Evolutionary conservation across 2,329 filamentous ascomycete genomes (phyloP).

Genomic region (Tolypocladium cylindrosporum): DNA sequence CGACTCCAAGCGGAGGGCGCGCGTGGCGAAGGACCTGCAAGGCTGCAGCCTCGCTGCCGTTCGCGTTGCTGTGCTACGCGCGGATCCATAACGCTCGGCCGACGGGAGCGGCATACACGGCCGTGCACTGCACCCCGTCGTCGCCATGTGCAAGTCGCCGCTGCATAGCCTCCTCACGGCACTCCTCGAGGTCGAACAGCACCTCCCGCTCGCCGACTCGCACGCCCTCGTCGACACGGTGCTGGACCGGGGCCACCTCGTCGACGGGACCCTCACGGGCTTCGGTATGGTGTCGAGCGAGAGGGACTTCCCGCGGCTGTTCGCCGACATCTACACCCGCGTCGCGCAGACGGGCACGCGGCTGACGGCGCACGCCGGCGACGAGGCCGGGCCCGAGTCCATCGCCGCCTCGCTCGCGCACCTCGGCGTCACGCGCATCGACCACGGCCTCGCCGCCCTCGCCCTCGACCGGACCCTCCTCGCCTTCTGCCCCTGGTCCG

Average conservation of each 20-base stretch:
- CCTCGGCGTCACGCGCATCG: constrained; percentile 56
- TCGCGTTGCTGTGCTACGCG: not conserved
- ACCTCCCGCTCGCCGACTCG: constrained; percentile 53
- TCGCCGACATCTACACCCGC: constrained; percentile 46
- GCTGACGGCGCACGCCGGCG: constrained; percentile 66
- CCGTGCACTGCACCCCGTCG: not conserved
- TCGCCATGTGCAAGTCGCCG: constrained; percentile 39
- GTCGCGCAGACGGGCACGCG: constrained; percentile 39
- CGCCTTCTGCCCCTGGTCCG: constrained; percentile 65
- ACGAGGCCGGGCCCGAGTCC: constrained; percentile 61
- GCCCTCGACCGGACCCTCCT: constrained; percentile 49
- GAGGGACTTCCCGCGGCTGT: constrained; percentile 46
- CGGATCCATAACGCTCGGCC: not conserved
- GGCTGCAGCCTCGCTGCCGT: not conserved
- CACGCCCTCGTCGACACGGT: constrained; percentile 23
- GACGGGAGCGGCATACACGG: not conserved
- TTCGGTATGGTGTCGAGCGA: constrained; percentile 62
- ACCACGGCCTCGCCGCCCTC: constrained; percentile 51
- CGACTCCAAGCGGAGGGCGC: not conserved
- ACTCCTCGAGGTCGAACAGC: constrained; percentile 74
- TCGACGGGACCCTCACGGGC: constrained; percentile 39
- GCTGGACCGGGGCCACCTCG: constrained; percentile 29
- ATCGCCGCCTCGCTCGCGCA: constrained; percentile 53
- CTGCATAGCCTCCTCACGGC: constrained; percentile 48
- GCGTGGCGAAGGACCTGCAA: not conserved